phyloP scores from a whole-genome alignment of 371 early-diverging fungal genomes.

The Rhizomucor pusillus region DNA sequence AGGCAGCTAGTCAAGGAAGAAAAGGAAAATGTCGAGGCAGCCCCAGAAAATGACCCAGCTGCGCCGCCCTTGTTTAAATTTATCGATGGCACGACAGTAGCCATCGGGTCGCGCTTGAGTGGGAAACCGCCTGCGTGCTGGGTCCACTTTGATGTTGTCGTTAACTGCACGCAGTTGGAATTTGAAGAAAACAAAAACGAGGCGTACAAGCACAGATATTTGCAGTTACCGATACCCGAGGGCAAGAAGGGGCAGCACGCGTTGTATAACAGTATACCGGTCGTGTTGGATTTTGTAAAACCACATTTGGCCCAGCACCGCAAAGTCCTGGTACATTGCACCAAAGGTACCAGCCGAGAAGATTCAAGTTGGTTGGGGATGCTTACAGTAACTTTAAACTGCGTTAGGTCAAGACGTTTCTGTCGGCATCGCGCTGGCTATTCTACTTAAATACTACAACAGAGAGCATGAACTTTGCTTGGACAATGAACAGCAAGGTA shows the following conservation, averaged over 20 bases:
- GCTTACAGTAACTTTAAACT: too few relatives aligned
- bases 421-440: slow-evolving; percentile 73
- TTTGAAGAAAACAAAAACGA: slow-evolving; percentile 20
- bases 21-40: slow-evolving; percentile 11
- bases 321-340: slow-evolving; percentile 56
- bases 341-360: slow-evolving; percentile 34
- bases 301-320: slow-evolving; percentile 24
- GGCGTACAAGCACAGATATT: slow-evolving; percentile 27
- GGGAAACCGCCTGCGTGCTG: slow-evolving; percentile 58
- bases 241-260: slow-evolving; percentile 70
- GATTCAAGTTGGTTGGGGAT: too few relatives aligned
- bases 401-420: slow-evolving; percentile 62
- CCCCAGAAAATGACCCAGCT: too few relatives aligned
- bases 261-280: slow-evolving; percentile 53
- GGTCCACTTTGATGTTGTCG: slow-evolving; percentile 57
- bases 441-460: slow-evolving; percentile 60
- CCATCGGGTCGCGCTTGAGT: slow-evolving; percentile 55
- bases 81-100: slow-evolving; percentile 56
- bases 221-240: slow-evolving; percentile 67
- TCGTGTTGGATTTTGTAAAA: slow-evolving; percentile 49
- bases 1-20: slow-evolving; percentile 30
- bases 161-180: slow-evolving; percentile 62
- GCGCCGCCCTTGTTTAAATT: slow-evolving; percentile 29
- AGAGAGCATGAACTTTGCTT: slow-evolving; percentile 8
- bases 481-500: slow-evolving; percentile 17